These are phyloP conservation scores for Orbilia ellipsospora DNA, from an alignment of 2,329 filamentous ascomycete species.

Conservation along the genomic window DNA sequence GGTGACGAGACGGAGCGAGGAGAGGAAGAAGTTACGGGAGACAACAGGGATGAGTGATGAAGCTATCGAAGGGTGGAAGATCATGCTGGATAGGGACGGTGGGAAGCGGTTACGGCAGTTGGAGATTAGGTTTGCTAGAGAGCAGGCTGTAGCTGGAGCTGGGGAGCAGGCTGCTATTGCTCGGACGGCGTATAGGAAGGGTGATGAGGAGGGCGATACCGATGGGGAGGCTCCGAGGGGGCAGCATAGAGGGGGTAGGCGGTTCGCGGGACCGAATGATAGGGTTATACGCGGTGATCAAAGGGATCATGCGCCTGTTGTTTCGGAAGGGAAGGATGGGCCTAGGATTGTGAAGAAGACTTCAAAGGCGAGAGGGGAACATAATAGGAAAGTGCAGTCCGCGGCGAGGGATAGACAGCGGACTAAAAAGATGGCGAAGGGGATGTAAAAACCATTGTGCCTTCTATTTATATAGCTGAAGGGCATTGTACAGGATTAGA, in stretches of 20 bases:
- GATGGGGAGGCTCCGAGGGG: constrained; percentile 1
- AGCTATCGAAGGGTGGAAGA: constrained; percentile 88
- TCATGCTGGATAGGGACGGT: constrained; percentile 49
- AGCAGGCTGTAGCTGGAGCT: neutral
- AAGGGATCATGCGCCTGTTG: constrained; percentile 40
- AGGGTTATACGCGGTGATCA: constrained; percentile 29
- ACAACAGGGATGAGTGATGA: constrained; percentile 93
- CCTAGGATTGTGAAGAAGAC: constrained; percentile 42
- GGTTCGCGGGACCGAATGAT: constrained; percentile 44
- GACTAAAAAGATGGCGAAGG: constrained; percentile 48
- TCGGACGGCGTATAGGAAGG: constrained; percentile 41
- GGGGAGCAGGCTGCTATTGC: constrained; percentile 11
- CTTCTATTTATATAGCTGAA: neutral
- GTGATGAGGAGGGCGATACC: constrained; percentile 28
- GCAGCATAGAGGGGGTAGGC: neutral
- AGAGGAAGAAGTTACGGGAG: constrained; percentile 73
- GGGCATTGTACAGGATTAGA: neutral
- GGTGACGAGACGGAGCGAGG: constrained; percentile 73
- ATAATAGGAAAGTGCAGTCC: constrained; percentile 47
- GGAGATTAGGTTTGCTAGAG: constrained; percentile 41
- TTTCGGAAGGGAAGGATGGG: constrained; percentile 25
- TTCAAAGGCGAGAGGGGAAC: constrained; percentile 47
- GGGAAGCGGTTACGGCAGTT: constrained; percentile 39
- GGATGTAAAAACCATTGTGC: constrained; percentile 9
- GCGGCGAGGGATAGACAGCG: constrained; percentile 48